A percentile compares a stretch with the other conserved stretches of the same genome.
These are phyloP conservation scores for Camelina laxa DNA, from an alignment of 345 rosid species.

Conservation along the genomic window DNA sequence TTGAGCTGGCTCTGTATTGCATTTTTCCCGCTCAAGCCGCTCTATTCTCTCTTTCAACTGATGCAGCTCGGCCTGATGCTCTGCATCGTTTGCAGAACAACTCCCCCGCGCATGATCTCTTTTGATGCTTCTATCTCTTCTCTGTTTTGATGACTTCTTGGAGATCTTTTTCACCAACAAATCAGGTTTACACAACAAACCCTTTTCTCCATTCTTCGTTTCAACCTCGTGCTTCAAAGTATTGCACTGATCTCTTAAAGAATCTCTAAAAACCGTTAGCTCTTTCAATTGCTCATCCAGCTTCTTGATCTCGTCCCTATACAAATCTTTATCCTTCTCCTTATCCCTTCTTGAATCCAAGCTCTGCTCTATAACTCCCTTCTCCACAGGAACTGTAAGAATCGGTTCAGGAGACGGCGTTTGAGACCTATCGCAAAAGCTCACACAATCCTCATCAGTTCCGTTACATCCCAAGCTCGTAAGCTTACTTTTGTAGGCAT, in stretches of 20 bases:
- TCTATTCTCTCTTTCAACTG: conserved; percentile 40
- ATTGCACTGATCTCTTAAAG: conserved; percentile 26
- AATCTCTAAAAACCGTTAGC: conserved; percentile 47
- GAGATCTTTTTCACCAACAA: conserved; percentile 37
- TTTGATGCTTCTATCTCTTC: background rate
- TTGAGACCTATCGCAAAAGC: conserved; percentile 32
- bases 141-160: conserved; percentile 43
- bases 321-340: conserved; percentile 45
- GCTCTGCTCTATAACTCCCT: conserved; percentile 43
- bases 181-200: conserved; percentile 39
- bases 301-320: conserved; percentile 55
- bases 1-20: conserved; percentile 33
- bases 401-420: conserved; percentile 26
- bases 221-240: conserved; percentile 24
- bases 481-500: conserved; percentile 67
- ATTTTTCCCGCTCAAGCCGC: conserved; percentile 43
- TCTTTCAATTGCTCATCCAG: conserved; percentile 56
- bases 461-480: conserved; percentile 68
- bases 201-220: conserved; percentile 29
- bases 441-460: conserved; percentile 31
- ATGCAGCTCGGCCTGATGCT: conserved; percentile 32
- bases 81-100: conserved; percentile 45
- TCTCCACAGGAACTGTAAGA: conserved; percentile 26
- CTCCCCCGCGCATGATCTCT: background rate
- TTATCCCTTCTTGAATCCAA: conserved; percentile 24